Percentiles rank a stretch among this genome's conserved stretches.
Conservation (phyloP, 192 early-diverging fungal species). For the Spizellomyces sp. region DNA sequence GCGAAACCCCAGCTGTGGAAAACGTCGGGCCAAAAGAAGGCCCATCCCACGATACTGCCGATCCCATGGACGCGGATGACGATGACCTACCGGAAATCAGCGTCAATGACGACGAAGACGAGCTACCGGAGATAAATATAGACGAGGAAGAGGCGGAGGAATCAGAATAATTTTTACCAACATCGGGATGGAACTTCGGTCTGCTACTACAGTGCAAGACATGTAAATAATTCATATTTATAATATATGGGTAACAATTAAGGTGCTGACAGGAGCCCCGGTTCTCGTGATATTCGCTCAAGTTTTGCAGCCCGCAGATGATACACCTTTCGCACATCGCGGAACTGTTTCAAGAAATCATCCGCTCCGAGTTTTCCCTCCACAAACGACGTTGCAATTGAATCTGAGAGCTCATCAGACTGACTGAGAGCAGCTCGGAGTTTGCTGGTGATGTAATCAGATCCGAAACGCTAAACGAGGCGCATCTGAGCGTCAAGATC, state of each 20-base stretch:
- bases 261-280: neutral
- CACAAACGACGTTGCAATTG: conserved; percentile 26
- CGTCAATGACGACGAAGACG: conserved; percentile 4
- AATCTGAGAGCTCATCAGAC: conserved; percentile 38
- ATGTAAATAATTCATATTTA: too few relatives aligned
- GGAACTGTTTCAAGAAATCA: conserved; percentile 43
- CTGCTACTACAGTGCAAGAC: too few relatives aligned
- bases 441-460: conserved; percentile 35
- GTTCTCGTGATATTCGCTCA: conserved; percentile 24
- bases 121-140: conserved; percentile 9
- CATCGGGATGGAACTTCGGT: too few relatives aligned
- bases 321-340: conserved; percentile 44
- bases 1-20: too few relatives aligned
- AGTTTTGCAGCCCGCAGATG: conserved; percentile 40
- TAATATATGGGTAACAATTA: too few relatives aligned
- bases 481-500: too few relatives aligned
- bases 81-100: neutral
- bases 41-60: neutral
- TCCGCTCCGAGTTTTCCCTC: conserved; percentile 35
- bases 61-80: conserved; percentile 10
- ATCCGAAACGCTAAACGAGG: conserved; percentile 28
- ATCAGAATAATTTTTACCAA: neutral
- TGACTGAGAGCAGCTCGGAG: conserved; percentile 26
- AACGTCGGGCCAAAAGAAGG: too few relatives aligned
- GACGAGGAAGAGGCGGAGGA: conserved; percentile 10